phyloP scores from a whole-genome alignment of 257 asterid genomes.

The Solanum megistacrolobum region DNA sequence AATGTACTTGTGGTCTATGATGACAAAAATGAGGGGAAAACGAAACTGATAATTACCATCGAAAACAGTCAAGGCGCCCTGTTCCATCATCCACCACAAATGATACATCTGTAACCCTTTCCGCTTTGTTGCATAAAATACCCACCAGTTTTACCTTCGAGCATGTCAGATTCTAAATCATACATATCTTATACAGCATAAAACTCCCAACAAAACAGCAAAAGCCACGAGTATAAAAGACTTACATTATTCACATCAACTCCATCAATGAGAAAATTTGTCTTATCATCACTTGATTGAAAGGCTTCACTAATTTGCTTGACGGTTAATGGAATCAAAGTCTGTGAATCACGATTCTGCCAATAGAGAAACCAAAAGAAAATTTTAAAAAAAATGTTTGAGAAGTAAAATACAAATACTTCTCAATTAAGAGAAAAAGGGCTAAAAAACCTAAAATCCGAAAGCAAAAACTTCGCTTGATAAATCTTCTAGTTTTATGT shows the following conservation, averaged over 20 bases:
- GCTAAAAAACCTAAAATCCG: neutral
- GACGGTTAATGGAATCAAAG: constrained; percentile 70
- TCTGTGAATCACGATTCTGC: constrained; percentile 80
- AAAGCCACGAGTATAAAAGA: neutral
- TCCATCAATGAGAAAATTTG: constrained; percentile 59
- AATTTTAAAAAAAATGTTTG: neutral
- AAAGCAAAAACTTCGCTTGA: neutral
- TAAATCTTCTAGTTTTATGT: neutral
- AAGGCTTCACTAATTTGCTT: constrained; percentile 76
- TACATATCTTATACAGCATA: neutral
- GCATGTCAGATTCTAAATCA: neutral
- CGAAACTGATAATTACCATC: constrained; percentile 37
- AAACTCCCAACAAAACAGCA: neutral
- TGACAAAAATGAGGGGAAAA: neutral
- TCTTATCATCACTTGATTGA: constrained; percentile 56
- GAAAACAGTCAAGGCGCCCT: constrained; percentile 59
- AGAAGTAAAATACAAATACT: neutral
- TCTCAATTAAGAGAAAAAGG: neutral
- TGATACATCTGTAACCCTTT: constrained; percentile 54
- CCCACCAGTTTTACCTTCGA: constrained; percentile 78
- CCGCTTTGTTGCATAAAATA: constrained; percentile 41
- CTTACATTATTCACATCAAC: constrained; percentile 72
- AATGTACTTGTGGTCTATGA: neutral
- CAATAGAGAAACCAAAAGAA: neutral
- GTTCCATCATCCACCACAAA: constrained; percentile 88